Percentiles rank a stretch among this genome's conserved stretches.
phyloP scores from a whole-genome alignment of 2,329 filamentous ascomycete genomes.

The Sordariomycetes sp. region DNA sequence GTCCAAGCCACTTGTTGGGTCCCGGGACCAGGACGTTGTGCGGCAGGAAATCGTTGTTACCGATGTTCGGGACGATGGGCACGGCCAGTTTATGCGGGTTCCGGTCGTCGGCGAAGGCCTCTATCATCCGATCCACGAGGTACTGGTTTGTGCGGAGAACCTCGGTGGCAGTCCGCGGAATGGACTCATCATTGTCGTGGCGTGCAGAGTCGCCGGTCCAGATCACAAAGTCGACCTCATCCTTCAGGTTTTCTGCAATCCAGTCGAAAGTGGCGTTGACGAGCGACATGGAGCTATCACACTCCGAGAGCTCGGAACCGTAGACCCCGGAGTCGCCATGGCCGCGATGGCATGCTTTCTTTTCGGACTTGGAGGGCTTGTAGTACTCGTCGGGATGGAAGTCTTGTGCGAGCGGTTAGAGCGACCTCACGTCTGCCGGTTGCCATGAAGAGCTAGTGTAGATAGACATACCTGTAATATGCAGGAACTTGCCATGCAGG shows the following conservation, averaged over 20 bases:
- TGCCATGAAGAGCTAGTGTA: conserved; percentile 7
- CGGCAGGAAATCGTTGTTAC: conserved; percentile 95
- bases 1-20: conserved; percentile 76
- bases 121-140: conserved; percentile 64
- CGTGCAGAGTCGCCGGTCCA: conserved; percentile 89
- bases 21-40: conserved; percentile 87
- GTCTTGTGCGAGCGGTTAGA: conserved; percentile 41
- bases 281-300: conserved; percentile 72
- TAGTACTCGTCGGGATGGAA: conserved; percentile 88
- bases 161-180: conserved; percentile 65
- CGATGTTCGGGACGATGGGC: conserved; percentile 81
- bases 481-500: conserved; percentile 68
- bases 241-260: conserved; percentile 68
- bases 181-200: conserved; percentile 76
- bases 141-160: conserved; percentile 69
- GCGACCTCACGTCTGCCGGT: background rate
- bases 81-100: conserved; percentile 48
- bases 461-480: conserved; percentile 64
- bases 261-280: conserved; percentile 85
- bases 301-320: conserved; percentile 78
- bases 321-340: conserved; percentile 68
- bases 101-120: conserved; percentile 54
- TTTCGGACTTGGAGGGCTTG: conserved; percentile 63
- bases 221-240: conserved; percentile 77
- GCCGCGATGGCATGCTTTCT: conserved; percentile 66